These are phyloP conservation scores for Wallacemonas sp. DNA, from an alignment of 208 protist species.

Conservation along the genomic window DNA sequence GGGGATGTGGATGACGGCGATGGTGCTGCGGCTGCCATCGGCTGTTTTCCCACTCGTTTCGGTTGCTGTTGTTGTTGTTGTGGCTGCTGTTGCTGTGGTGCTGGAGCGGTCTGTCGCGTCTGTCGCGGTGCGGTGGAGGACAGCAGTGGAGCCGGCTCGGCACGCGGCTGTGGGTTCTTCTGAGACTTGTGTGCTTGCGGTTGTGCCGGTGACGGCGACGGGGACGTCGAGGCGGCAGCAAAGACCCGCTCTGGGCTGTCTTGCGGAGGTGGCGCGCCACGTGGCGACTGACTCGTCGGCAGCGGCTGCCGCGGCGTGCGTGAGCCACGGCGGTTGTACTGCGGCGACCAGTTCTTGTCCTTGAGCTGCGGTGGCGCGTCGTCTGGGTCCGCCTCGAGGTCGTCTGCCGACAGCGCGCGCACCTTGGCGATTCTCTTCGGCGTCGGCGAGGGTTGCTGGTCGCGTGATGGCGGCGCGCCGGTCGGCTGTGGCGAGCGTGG, in stretches of 20 bases:
- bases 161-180: no score
- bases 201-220: not conserved
- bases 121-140: no score
- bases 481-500: constrained; percentile 1
- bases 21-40: no score
- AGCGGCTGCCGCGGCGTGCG: constrained; percentile 1
- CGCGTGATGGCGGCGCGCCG: not conserved
- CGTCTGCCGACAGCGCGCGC: not conserved
- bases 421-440: not conserved
- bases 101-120: not conserved
- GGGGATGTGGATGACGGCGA: no score
- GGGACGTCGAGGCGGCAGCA: not conserved
- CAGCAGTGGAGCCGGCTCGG: no score
- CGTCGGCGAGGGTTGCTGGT: constrained; percentile 9
- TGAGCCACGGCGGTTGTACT: not conserved
- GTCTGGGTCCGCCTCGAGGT: not conserved
- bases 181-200: no score
- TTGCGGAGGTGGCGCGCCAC: not conserved
- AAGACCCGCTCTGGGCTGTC: not conserved
- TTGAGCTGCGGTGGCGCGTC: constrained; percentile 12
- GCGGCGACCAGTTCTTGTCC: constrained; percentile 12
- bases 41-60: not conserved
- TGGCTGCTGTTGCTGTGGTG: not conserved
- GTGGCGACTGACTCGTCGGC: not conserved
- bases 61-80: not conserved